phyloP scores from a whole-genome alignment of 73 alveolate species.

The Paramecium pentaurelia region DNA sequence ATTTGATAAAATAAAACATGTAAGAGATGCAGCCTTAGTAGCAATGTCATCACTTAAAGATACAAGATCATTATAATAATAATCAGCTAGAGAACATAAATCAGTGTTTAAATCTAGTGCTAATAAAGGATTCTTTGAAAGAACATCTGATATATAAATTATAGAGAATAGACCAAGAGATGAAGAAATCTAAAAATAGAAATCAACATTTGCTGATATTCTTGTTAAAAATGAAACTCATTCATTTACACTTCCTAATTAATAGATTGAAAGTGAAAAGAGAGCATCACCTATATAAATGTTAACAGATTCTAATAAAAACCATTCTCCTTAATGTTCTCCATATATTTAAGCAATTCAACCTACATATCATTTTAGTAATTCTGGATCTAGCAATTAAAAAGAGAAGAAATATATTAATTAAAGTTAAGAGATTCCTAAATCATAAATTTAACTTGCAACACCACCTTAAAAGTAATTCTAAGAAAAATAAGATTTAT shows the following conservation, averaged over 20 bases:
- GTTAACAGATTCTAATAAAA: neutral
- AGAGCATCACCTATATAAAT: neutral
- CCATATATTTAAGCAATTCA: neutral
- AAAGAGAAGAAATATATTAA: neutral
- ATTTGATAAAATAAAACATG: conserved; percentile 60
- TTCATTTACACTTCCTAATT: neutral
- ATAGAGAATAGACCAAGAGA: conserved; percentile 39
- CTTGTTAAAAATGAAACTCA: neutral
- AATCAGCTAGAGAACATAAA: conserved; percentile 23
- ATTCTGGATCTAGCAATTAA: neutral
- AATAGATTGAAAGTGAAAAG: neutral
- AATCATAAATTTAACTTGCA: neutral
- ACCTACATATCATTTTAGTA: neutral
- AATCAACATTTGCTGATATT: neutral
- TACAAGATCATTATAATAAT: neutral
- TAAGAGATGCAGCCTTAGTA: conserved; percentile 56
- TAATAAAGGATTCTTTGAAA: conserved; percentile 25
- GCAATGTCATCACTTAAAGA: conserved; percentile 32
- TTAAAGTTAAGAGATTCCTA: neutral
- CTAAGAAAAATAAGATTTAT: neutral
- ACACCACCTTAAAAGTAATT: neutral
- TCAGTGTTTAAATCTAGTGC: conserved; percentile 22
- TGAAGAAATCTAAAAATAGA: neutral
- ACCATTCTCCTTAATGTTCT: neutral
- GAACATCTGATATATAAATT: conserved; percentile 7